Conservation (phyloP, 2,329 filamentous ascomycete genomes). For the Cercospora beticola region DNA sequence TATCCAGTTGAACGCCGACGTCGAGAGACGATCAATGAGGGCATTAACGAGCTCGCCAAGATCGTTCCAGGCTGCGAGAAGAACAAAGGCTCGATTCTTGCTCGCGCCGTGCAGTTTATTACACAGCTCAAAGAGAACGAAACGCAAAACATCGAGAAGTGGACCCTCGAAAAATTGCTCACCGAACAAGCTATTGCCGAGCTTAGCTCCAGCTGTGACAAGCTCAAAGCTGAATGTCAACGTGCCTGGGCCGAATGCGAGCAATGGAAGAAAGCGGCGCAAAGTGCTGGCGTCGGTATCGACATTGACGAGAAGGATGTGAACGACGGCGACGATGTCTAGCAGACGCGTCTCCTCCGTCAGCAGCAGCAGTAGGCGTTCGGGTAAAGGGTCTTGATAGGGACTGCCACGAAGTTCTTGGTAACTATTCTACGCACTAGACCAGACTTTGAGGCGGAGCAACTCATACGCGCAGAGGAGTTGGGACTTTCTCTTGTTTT, state of each 20-base stretch:
- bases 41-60: slow-evolving; percentile 96
- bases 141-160: slow-evolving; percentile 89
- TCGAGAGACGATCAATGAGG: slow-evolving; percentile 97
- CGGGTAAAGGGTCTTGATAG: neutral
- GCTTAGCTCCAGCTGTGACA: slow-evolving; percentile 81
- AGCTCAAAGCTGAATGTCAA: slow-evolving; percentile 77
- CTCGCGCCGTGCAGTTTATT: slow-evolving; percentile 92
- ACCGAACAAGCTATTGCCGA: slow-evolving; percentile 88
- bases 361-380: neutral
- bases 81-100: slow-evolving; percentile 96
- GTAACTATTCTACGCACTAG: neutral
- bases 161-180: slow-evolving; percentile 85
- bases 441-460: neutral
- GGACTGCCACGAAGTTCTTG: neutral
- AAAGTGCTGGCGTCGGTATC: slow-evolving; percentile 33
- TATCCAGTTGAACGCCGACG: slow-evolving; percentile 84
- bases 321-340: slow-evolving; percentile 15
- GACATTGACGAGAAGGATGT: slow-evolving; percentile 28
- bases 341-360: neutral
- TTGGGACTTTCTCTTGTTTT: neutral
- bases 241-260: slow-evolving; percentile 74
- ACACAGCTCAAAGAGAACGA: slow-evolving; percentile 93
- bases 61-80: slow-evolving; percentile 98
- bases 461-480: neutral
- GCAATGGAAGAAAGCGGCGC: slow-evolving; percentile 66